A percentile compares a stretch with the other conserved stretches of the same genome.
Conservation (phyloP, 2,329 filamentous ascomycete genomes). For the Canariomyces notabilis region DNA sequence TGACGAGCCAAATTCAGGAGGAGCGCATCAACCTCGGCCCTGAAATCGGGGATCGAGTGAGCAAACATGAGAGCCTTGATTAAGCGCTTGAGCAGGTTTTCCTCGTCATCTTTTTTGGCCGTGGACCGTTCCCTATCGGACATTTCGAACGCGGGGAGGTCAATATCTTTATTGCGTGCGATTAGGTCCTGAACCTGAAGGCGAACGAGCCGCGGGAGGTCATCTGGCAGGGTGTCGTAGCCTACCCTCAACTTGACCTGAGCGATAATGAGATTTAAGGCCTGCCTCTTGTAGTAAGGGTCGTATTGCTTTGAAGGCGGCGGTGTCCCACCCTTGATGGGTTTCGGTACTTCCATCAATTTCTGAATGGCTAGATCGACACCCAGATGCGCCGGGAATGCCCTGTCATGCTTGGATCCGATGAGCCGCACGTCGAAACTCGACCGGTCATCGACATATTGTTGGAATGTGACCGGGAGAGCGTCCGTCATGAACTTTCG, state of each 20-base stretch:
- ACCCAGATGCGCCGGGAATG: conserved; percentile 81
- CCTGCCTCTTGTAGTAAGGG: conserved; percentile 86
- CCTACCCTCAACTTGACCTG: conserved; percentile 90
- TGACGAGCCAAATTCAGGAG: conserved; percentile 80
- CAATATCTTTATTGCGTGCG: conserved; percentile 64
- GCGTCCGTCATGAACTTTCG: conserved; percentile 91
- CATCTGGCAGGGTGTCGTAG: conserved; percentile 80
- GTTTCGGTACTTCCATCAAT: conserved; percentile 73
- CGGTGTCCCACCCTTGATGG: conserved; percentile 38
- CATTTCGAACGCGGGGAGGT: conserved; percentile 64
- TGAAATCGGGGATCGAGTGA: conserved; percentile 74
- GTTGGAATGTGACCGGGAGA: conserved; percentile 74
- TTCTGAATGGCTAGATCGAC: conserved; percentile 86
- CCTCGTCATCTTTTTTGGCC: conserved; percentile 79
- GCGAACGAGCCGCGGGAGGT: conserved; percentile 77
- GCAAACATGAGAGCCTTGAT: conserved; percentile 86
- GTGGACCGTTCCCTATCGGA: conserved; percentile 80
- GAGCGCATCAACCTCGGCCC: conserved; percentile 68
- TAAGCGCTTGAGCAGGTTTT: conserved; percentile 75
- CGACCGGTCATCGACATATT: conserved; percentile 79
- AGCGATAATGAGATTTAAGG: conserved; percentile 78
- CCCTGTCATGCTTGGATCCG: conserved; percentile 80
- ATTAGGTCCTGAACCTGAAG: conserved; percentile 84
- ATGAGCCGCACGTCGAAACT: conserved; percentile 87
- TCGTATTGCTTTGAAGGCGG: conserved; percentile 58